Percentiles rank a stretch among this genome's conserved stretches.
Conservation (phyloP, 2,329 filamentous ascomycete species). For the Penicillium frequentans region DNA sequence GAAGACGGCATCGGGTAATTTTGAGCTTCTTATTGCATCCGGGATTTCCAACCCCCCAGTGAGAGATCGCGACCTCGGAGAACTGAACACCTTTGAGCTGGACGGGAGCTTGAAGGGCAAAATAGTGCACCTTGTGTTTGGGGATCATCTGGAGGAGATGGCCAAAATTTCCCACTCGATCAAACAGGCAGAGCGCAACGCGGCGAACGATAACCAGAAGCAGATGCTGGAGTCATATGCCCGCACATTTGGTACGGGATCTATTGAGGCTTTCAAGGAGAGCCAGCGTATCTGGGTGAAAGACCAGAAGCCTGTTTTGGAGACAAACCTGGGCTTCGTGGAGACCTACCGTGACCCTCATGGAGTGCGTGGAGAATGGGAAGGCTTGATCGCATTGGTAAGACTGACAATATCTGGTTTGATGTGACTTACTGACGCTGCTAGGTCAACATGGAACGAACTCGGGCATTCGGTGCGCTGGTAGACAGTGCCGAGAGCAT, state of each 20-base stretch:
- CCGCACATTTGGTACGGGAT: slow-evolving; percentile 72
- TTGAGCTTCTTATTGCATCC: slow-evolving; percentile 74
- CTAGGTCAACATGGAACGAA: slow-evolving; percentile 81
- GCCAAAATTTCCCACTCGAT: slow-evolving; percentile 64
- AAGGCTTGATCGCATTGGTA: slow-evolving; percentile 72
- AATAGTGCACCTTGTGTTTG: slow-evolving; percentile 70
- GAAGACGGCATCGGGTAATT: slow-evolving; percentile 64
- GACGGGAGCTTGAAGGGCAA: slow-evolving; percentile 64
- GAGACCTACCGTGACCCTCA: slow-evolving; percentile 84
- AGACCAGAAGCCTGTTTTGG: slow-evolving; percentile 77
- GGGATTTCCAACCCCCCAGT: slow-evolving; percentile 60
- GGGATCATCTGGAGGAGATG: slow-evolving; percentile 74
- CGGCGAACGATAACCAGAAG: slow-evolving; percentile 72
- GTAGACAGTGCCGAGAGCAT: slow-evolving; percentile 77
- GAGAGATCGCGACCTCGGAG: slow-evolving; percentile 68
- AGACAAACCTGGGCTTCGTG: slow-evolving; percentile 80
- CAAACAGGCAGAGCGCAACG: slow-evolving; percentile 66
- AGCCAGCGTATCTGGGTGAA: slow-evolving; percentile 79
- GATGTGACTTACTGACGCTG: slow-evolving; percentile 30
- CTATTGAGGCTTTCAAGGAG: slow-evolving; percentile 75
- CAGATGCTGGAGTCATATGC: slow-evolving; percentile 73
- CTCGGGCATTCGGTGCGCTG: slow-evolving; percentile 79
- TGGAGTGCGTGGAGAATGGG: slow-evolving; percentile 79
- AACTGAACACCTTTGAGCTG: slow-evolving; percentile 61
- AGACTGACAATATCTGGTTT: slow-evolving; percentile 2